Base-by-base conservation (phyloP, 371 early-diverging fungal genomes). In the Mortierella sp. region DNA sequence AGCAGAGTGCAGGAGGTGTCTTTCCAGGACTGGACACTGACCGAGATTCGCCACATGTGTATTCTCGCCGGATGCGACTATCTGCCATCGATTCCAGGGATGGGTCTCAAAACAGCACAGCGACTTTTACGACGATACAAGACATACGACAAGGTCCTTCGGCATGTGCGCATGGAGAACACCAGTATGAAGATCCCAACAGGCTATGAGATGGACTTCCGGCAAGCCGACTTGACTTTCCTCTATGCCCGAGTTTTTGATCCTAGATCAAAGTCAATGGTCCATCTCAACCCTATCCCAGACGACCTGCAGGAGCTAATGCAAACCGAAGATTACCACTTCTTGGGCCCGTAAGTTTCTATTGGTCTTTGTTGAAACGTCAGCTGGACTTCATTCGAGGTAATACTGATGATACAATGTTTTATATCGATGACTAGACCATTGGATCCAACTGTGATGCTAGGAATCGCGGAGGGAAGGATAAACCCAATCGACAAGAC, bases 21-120 rank as follows among this genome's bases (percentile, higher is more conserved):
- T 44, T 83, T 96, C 35, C 72, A 80, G 18, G 88, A 90, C 4
- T 96, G 94, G 95, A 88, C 87, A 27, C 74, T 84, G 43, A 89
- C 83, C 10, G 88, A 92, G 78, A 94, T 99, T 72, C 93, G 97
- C 12, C 95, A 97, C 24, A 96, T 98, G 95, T 97, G 98, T 78
- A 98, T 99, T 54, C 82, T 99, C 32, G 94, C 97, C 4, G 99
- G 99, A 14, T 99, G 99, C 88, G 99, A 99, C 83, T 99, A 99
- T 81, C 87, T 98, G 27, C 91, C 94, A 0, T 95, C 95, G 0
- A 90, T 97, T 7, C 94, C 93, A 6, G 97, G 98, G 4, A 92
- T 99, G 60, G 99, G 99, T 0, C 82, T 99, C 54, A 96, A 95
- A 82, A 97, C 91, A 43, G 98, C 99, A 0, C 88, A 95, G 78